These are phyloP conservation scores for Gentiana straminea DNA, from an alignment of 257 asterid genomes.

Conservation along the genomic window DNA sequence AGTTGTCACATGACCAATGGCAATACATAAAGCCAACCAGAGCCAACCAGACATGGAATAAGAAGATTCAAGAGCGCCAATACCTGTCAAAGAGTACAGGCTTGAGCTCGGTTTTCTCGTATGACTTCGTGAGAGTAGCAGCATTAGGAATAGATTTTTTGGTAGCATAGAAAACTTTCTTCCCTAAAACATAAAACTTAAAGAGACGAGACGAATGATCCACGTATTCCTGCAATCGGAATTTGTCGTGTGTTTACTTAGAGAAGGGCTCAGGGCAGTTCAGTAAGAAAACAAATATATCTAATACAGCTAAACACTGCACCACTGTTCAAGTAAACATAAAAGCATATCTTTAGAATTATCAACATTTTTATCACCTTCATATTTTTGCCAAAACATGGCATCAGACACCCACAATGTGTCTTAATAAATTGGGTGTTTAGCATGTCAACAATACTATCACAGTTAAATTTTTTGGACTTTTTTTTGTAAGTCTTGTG, in stretches of 20 bases:
- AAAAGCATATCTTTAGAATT: background rate
- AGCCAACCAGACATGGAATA: background rate
- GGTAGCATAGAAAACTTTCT: constrained; percentile 59
- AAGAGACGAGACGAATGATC: constrained; percentile 81
- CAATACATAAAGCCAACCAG: no score
- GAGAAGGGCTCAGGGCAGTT: background rate
- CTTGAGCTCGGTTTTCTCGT: constrained; percentile 37
- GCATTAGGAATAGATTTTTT: constrained; percentile 89
- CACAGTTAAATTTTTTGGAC: no score
- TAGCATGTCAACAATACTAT: no score
- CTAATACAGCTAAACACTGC: background rate
- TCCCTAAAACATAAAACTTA: constrained; percentile 87
- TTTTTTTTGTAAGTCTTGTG: no score
- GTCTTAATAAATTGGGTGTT: no score
- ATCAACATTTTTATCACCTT: no score
- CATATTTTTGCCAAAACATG: no score
- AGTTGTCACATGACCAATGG: no score
- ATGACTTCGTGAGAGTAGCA: constrained; percentile 46
- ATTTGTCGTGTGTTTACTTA: constrained; percentile 4
- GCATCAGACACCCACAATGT: no score
- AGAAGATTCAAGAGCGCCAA: constrained; percentile 5
- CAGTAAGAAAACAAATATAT: background rate
- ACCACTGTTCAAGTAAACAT: background rate
- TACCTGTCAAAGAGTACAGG: constrained; percentile 92
- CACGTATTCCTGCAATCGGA: constrained; percentile 72